phyloP scores from a whole-genome alignment of 495 filamentous ascomycete genomes.

The Aspergillus avenaceus region DNA sequence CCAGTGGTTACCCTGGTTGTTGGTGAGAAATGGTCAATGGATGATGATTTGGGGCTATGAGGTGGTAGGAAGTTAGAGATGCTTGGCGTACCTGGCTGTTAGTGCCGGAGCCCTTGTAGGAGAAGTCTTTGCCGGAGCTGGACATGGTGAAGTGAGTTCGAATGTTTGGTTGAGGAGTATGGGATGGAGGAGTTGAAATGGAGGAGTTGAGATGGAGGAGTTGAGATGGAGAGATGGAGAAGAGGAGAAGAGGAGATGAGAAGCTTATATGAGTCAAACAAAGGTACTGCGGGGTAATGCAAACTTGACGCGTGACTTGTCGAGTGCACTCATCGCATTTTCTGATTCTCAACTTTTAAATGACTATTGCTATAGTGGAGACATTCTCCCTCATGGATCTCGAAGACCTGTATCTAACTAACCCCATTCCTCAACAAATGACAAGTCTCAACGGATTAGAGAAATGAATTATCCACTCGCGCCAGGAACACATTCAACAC shows the following conservation, averaged over 20 bases:
- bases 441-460: too few relatives aligned
- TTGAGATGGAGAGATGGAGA: neutral
- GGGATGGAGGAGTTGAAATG: too few relatives aligned
- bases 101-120: conserved; percentile 39
- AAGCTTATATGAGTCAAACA: too few relatives aligned
- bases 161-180: neutral
- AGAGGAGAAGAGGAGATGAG: neutral
- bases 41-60: neutral
- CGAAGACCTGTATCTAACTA: too few relatives aligned
- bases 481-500: neutral
- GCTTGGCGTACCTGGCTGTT: conserved; percentile 44
- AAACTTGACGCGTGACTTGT: too few relatives aligned
- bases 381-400: too few relatives aligned
- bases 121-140: conserved; percentile 29
- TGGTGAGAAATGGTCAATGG: neutral
- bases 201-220: neutral
- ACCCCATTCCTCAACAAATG: too few relatives aligned
- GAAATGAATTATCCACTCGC: neutral
- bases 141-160: conserved; percentile 17
- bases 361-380: too few relatives aligned
- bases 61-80: neutral
- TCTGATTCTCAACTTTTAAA: too few relatives aligned
- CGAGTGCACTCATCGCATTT: too few relatives aligned
- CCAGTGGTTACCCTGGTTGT: conserved; percentile 49
- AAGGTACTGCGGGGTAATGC: too few relatives aligned